Base-by-base conservation (phyloP, 2,329 filamentous ascomycete species). In the Ophiostoma sp. region DNA sequence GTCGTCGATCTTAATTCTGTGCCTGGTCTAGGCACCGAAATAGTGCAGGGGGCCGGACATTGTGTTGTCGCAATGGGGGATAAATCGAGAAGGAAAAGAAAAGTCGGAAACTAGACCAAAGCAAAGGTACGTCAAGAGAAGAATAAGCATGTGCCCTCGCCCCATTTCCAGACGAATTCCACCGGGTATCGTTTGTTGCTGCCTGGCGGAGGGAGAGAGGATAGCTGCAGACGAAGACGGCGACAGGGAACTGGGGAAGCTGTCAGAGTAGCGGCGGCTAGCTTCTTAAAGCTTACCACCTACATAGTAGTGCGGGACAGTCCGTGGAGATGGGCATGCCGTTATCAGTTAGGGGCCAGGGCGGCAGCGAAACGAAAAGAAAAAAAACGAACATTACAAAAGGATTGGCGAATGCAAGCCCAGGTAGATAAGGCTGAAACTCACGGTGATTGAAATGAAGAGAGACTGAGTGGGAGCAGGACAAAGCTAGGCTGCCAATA, bases 401-500 rank as follows among this genome's bases (percentile, higher is more conserved):
- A 3, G n/a, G n/a, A 27, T 57, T 27, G 52, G 52, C n/a, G 10
- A 57, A 57, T 57, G n/a, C 10, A 27, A 13, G 3, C 52, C 8
- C 13, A 33, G 3, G 31, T 31, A 62, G 27, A 35, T 7, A 35
- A 33, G 31, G 57, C 31, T 62, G 27, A 15, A 35, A 62, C 31
- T 62, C 57, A 62, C 57, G 5, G 57, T 35, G 31, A 48, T 48
- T 33, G 57, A 35, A 23, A 62, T 7, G 27, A 48, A 20, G 20
- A 57, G 52, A 57, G 17, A 17, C 52, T 57, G 52, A 23, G 6
- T 15, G 52, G 52, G 10, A 57, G 44, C 17, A 57, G 4, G 52
- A 27, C 52, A 27, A 6, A 57, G 52, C 52, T 62, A 62, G 57
- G 57, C 57, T 62, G 31, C 57, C 57, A 62, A 62, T 57, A 35